These are phyloP conservation scores for Trichoderma parareesei DNA, from an alignment of 495 filamentous ascomycete species.

Conservation along the genomic window DNA sequence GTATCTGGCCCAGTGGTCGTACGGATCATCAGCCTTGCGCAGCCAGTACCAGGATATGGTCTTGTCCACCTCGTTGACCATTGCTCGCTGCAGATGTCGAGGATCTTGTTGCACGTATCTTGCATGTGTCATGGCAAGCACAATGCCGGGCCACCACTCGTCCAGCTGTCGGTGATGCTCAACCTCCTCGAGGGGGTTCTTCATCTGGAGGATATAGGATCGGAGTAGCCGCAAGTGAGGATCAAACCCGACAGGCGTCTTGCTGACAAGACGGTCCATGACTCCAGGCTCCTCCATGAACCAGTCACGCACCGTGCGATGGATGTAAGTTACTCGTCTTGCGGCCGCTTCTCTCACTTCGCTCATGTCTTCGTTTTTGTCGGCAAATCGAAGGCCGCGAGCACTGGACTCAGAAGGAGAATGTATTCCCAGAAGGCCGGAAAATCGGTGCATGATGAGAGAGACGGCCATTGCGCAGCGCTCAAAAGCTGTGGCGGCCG, in stretches of 20 bases:
- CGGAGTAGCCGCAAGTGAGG: slow-evolving; percentile 16
- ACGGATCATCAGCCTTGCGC: neutral
- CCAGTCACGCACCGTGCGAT: slow-evolving; percentile 17
- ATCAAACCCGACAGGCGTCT: slow-evolving; percentile 14
- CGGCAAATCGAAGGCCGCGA: slow-evolving; percentile 7
- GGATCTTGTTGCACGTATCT: slow-evolving; percentile 8
- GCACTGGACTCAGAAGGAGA: neutral
- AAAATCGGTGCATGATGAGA: slow-evolving; percentile 5
- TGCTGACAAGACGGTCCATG: slow-evolving; percentile 7
- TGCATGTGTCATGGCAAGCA: slow-evolving; percentile 16
- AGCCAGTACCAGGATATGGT: slow-evolving; percentile 17
- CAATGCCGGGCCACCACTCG: slow-evolving; percentile 17
- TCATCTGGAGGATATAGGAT: slow-evolving; percentile 17
- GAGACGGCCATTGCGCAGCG: neutral
- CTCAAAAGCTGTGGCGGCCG: neutral
- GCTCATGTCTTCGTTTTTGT: neutral
- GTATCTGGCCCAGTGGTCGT: slow-evolving; percentile 16
- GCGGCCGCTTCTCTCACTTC: neutral
- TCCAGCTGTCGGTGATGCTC: slow-evolving; percentile 16
- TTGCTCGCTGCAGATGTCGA: neutral
- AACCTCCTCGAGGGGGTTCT: slow-evolving; percentile 15
- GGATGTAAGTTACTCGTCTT: slow-evolving; percentile 13
- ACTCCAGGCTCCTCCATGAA: slow-evolving; percentile 12
- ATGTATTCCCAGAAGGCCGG: slow-evolving; percentile 12
- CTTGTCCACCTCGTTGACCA: slow-evolving; percentile 17